Conservation (phyloP, 2,329 filamentous ascomycete species). For the Neonectria coccinea region DNA sequence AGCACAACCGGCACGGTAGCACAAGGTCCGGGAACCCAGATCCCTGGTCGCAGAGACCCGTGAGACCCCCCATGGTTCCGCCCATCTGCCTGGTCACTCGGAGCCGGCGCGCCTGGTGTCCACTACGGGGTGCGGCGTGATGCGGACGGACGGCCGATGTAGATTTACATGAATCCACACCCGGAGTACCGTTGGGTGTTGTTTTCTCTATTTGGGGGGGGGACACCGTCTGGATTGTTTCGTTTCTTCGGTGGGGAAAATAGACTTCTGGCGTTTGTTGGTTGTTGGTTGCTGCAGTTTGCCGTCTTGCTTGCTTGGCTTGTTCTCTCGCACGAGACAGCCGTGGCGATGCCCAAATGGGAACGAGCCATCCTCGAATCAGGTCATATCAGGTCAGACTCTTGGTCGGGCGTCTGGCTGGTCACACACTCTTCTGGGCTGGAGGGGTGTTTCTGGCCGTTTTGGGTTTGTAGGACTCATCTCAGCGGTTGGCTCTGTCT, state of each 20-base stretch:
- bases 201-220: conserved; percentile 1
- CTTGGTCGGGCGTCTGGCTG: conserved; percentile 3
- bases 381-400: conserved; percentile 23
- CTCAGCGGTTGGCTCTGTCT: conserved; percentile 12
- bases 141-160: conserved; percentile 9
- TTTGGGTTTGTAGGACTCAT: conserved; percentile 15
- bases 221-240: conserved; percentile 12
- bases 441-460: conserved; percentile 15
- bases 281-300: background rate
- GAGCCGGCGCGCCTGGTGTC: conserved; percentile 15
- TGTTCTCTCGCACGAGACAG: conserved; percentile 16
- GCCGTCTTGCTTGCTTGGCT: conserved; percentile 4
- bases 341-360: conserved; percentile 13
- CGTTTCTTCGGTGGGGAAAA: background rate
- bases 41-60: conserved; percentile 25
- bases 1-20: conserved; percentile 3
- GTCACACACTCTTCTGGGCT: conserved; percentile 22
- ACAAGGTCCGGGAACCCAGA: conserved; percentile 21
- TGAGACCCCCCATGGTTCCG: conserved; percentile 24
- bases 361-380: conserved; percentile 20
- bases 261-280: background rate
- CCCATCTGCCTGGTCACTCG: conserved; percentile 19
- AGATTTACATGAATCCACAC: conserved; percentile 20
- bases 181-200: background rate
- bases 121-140: conserved; percentile 16